Evolutionary conservation across 2,329 filamentous ascomycete genomes (phyloP), one percentile per base, ranked within the genome.

Genomic region (Fusarium subtropicale): DNA sequence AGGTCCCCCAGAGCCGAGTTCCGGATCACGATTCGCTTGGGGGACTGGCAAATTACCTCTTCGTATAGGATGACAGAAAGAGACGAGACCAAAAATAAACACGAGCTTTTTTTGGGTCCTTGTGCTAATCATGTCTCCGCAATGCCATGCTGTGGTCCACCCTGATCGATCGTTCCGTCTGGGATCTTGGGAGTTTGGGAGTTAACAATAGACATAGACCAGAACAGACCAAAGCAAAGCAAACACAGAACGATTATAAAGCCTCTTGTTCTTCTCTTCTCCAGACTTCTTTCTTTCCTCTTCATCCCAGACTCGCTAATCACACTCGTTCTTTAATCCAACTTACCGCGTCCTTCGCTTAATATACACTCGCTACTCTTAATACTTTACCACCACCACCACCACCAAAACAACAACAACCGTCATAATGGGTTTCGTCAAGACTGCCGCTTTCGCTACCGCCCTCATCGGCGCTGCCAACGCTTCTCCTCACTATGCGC

Each of bases 391-490:
- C 30, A 24, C 24, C 13, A 41, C 16, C 24, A 28, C 34, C 30
- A 24, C 24, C 13, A 41, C 16, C 24, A 13, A 54, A 54, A 26
- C 26, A 36, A 39, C 55, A 53, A 26, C 64, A 68, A 68, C 45
- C 50, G 60, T 36, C 64, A 69, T 26, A 57, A 71, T 71, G 69
- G 69, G 66, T 69, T 69, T 68, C 66, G 60, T 69, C 47, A 55
- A 71, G 64, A 61, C 65, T 28, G 61, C 69, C 31, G 56, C 69
- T 50, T 30, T 71, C 39, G 69, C 62, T 44, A 58, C 61, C 36
- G 63, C 62, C 51, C 46, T 67, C 34, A 34, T 71, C 16, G 69
- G 66, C 41, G 68, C 56, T 48, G 69, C 68, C 50, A 46, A 50
- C 36, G 69, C 69, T 39, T 57, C 65, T 13, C 69, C 69, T n/a